Evolutionary conservation across 352 stramenopile species (phyloP).

Genomic region (Phytophthora rubi): DNA sequence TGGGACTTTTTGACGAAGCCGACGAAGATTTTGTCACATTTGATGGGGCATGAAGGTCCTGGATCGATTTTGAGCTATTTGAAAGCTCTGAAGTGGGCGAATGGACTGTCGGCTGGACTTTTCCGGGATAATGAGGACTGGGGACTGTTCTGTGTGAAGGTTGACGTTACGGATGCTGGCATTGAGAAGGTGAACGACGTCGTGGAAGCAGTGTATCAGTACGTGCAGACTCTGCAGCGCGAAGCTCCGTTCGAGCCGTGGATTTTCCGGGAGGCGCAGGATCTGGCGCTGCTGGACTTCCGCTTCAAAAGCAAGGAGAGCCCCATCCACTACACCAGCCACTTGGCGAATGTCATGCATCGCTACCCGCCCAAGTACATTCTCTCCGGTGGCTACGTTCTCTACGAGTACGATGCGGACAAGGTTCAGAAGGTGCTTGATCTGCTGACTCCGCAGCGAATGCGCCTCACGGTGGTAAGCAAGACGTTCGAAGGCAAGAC

Average conservation of each 20-base stretch:
- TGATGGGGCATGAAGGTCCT: slow-evolving; percentile 94
- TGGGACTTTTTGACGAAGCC: slow-evolving; percentile 70
- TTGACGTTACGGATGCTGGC: slow-evolving; percentile 72
- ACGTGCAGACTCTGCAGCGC: slow-evolving; percentile 59
- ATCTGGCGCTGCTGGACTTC: slow-evolving; percentile 65
- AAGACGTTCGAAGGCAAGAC: slow-evolving; percentile 71
- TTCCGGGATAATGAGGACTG: slow-evolving; percentile 77
- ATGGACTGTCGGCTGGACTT: slow-evolving; percentile 73
- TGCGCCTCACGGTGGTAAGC: slow-evolving; percentile 73
- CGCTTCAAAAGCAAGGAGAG: slow-evolving; percentile 84
- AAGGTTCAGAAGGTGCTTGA: slow-evolving; percentile 64
- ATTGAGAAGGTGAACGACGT: slow-evolving; percentile 71
- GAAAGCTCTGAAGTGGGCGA: slow-evolving; percentile 81
- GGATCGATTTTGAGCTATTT: slow-evolving; percentile 94
- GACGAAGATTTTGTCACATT: slow-evolving; percentile 89
- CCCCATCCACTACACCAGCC: slow-evolving; percentile 72
- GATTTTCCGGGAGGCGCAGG: slow-evolving; percentile 76
- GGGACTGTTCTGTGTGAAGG: slow-evolving; percentile 67
- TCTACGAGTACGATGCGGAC: slow-evolving; percentile 69
- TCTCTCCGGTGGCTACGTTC: slow-evolving; percentile 63
- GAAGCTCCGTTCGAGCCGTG: slow-evolving; percentile 54
- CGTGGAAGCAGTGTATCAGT: slow-evolving; percentile 69
- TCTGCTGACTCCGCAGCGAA: slow-evolving; percentile 51
- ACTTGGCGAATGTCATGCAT: slow-evolving; percentile 75
- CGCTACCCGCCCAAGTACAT: slow-evolving; percentile 65